These are phyloP conservation scores for Clarkia xantiana DNA, from an alignment of 345 rosid genomes.

Conservation along the genomic window DNA sequence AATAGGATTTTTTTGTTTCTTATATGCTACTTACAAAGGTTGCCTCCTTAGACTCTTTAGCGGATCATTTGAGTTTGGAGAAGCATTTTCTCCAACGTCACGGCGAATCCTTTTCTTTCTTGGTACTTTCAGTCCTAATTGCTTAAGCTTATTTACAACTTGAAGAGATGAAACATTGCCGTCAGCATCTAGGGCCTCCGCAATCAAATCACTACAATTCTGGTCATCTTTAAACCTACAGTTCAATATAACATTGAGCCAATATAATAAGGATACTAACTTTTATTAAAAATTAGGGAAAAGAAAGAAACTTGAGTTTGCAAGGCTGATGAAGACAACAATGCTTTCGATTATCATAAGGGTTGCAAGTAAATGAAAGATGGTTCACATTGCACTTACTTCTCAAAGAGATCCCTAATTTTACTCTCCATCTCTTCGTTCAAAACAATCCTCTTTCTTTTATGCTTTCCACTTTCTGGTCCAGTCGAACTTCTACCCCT, in stretches of 20 bases:
- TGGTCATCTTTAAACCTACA: conserved; percentile 59
- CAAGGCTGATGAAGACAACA: too few relatives aligned
- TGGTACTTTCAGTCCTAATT: conserved; percentile 42
- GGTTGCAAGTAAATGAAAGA: not conserved
- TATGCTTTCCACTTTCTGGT: conserved; percentile 21
- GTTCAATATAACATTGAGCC: conserved; percentile 8
- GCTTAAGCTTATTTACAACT: conserved; percentile 80
- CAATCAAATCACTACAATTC: conserved; percentile 43
- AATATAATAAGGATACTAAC: not conserved
- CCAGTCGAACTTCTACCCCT: conserved; percentile 29
- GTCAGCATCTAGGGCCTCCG: conserved; percentile 53
- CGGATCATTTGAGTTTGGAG: conserved; percentile 19
- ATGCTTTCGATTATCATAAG: too few relatives aligned
- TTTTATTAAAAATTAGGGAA: not conserved
- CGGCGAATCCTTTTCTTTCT: conserved; percentile 35
- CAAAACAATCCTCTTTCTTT: conserved; percentile 47
- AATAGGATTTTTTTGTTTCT: too few relatives aligned
- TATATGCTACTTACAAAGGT: conserved; percentile 35
- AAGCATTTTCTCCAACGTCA: conserved; percentile 15
- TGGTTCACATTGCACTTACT: conserved; percentile 19
- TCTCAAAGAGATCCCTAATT: conserved; percentile 55
- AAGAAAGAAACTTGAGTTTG: not conserved
- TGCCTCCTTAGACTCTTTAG: conserved; percentile 19
- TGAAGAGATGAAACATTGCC: conserved; percentile 65
- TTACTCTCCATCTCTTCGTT: conserved; percentile 41